phyloP scores from a whole-genome alignment of 106 monocot genomes.

The Dioscorea zingiberensis region DNA sequence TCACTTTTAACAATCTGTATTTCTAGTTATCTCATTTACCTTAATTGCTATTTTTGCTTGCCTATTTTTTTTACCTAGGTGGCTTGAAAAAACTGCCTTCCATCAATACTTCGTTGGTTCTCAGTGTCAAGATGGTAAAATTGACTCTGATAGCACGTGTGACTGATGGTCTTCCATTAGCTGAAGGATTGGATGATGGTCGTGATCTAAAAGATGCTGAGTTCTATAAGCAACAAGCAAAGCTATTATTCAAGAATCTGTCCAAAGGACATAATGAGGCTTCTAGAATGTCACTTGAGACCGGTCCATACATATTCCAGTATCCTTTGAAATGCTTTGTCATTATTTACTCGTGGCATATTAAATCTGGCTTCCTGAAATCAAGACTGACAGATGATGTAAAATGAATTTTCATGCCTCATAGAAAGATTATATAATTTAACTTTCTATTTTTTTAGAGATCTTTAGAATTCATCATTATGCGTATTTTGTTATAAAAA shows the following conservation, averaged over 20 bases:
- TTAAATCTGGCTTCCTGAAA: no score
- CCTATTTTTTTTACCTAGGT: conserved; percentile 3
- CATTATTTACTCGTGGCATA: not conserved
- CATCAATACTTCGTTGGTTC: not conserved
- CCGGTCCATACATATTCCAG: conserved; percentile 87
- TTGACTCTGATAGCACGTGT: conserved; percentile 97
- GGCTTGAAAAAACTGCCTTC: not conserved
- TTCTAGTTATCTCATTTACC: no score
- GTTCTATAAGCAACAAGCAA: conserved; percentile 96
- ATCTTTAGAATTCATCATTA: no score
- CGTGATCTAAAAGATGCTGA: conserved; percentile 88
- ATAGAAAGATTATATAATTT: no score
- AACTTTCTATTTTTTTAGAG: no score
- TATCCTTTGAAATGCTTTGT: conserved; percentile 37
- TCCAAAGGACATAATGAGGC: conserved; percentile 91
- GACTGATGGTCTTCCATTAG: conserved; percentile 96
- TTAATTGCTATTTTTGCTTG: not conserved
- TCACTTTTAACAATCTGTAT: no score
- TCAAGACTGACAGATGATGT: no score
- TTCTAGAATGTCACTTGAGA: conserved; percentile 97
- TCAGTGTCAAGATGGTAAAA: conserved; percentile 59
- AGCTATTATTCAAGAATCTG: conserved; percentile 93
- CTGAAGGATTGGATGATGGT: conserved; percentile 94
- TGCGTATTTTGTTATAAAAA: no score
- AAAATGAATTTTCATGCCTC: no score